Conservation (phyloP, 176 grass and related monocot genomes). For the Triticum monococcum region DNA sequence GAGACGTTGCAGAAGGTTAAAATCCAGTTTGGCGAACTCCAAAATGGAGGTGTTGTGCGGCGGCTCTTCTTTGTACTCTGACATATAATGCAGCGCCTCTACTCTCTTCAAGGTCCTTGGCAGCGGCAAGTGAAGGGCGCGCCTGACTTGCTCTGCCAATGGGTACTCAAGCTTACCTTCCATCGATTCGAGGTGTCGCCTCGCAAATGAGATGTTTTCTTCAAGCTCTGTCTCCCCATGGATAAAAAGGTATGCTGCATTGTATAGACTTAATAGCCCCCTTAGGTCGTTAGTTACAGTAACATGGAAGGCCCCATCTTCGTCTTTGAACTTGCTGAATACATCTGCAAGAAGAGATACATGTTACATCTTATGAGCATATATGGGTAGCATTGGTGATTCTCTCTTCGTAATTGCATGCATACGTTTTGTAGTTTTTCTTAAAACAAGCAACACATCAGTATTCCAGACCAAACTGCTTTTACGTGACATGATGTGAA, state of each 20-base stretch:
- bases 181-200: conserved; percentile 4
- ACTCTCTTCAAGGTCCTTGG: conserved; percentile 27
- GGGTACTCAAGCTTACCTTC: not conserved
- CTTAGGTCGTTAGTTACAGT: conserved; percentile 17
- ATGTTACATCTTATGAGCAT: not conserved
- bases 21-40: conserved; percentile 33
- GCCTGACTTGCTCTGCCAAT: conserved; percentile 19
- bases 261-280: conserved; percentile 38
- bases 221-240: conserved; percentile 29
- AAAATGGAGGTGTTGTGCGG: not conserved
- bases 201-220: conserved; percentile 10
- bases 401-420: not conserved
- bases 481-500: not conserved
- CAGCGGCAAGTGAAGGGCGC: conserved; percentile 28
- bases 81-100: conserved; percentile 9
- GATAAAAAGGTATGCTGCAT: conserved; percentile 29
- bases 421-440: not conserved
- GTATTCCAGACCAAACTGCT: not conserved
- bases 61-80: conserved; percentile 7
- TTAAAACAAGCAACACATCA: not conserved
- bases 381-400: not conserved
- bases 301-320: not conserved
- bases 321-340: conserved; percentile 27
- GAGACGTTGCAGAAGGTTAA: conserved; percentile 25
- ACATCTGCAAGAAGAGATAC: conserved; percentile 12